phyloP scores from a whole-genome alignment of 495 filamentous ascomycete genomes.

The Cenococcum geophilum region DNA sequence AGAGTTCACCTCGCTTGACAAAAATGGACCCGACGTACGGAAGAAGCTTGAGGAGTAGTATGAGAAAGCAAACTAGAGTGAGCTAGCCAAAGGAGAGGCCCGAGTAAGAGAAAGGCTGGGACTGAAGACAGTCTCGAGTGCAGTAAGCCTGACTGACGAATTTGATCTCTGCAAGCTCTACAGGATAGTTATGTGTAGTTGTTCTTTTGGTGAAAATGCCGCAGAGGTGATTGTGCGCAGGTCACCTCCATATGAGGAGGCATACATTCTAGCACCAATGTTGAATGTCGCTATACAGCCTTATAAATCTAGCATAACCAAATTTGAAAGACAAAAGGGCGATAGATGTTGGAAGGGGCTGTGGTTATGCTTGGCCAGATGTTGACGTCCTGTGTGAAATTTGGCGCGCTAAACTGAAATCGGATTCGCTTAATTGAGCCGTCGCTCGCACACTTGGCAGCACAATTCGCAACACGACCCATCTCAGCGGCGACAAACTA shows the following conservation, averaged over 20 bases:
- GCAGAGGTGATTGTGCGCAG: too few relatives aligned
- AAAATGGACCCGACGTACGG: constrained; percentile 4
- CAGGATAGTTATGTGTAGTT: too few relatives aligned
- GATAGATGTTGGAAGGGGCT: too few relatives aligned
- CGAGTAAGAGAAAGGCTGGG: constrained; percentile 22
- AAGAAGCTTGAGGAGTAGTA: constrained; percentile 14
- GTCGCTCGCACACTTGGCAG: constrained; percentile 5
- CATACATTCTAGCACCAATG: too few relatives aligned
- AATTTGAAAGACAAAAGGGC: too few relatives aligned
- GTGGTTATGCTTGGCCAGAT: not conserved
- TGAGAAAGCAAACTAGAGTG: constrained; percentile 17
- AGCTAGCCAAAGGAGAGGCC: constrained; percentile 20
- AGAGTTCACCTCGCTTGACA: too few relatives aligned
- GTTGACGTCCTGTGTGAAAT: not conserved
- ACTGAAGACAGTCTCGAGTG: not conserved
- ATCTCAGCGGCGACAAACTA: constrained; percentile 7
- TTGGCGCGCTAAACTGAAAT: not conserved
- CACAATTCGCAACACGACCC: not conserved
- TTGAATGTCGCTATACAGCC: too few relatives aligned
- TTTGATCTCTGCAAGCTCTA: too few relatives aligned
- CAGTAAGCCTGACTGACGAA: too few relatives aligned
- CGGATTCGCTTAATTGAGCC: not conserved
- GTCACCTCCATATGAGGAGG: too few relatives aligned
- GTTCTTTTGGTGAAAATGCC: too few relatives aligned
- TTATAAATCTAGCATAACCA: too few relatives aligned